Percentiles rank a stretch among this genome's conserved stretches.
Conservation (phyloP, 176 grass and related monocot species). For the Pontederia crassipes region DNA sequence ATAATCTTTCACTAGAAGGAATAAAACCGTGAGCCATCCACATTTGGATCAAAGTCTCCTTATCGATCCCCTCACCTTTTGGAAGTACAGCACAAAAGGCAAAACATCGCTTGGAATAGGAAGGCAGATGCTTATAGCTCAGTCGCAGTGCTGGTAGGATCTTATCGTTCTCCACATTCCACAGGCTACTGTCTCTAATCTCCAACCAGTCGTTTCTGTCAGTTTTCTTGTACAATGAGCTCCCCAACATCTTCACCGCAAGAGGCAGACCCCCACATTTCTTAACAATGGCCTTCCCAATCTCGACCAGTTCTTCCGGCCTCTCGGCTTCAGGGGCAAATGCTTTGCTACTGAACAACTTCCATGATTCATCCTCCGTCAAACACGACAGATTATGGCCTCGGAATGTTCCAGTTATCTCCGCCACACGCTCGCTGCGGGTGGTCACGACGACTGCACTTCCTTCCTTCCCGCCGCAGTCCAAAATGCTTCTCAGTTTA, state of each 20-base stretch:
- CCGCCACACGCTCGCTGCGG: neutral
- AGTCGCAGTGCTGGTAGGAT: neutral
- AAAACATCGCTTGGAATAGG: constrained; percentile 23
- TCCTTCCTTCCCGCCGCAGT: neutral
- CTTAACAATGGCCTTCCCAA: constrained; percentile 9
- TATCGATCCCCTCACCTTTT: constrained; percentile 3
- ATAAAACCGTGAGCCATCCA: constrained; percentile 32
- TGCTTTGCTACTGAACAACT: constrained; percentile 7
- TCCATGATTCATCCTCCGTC: constrained; percentile 3
- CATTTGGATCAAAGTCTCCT: constrained; percentile 20
- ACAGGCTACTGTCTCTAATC: constrained; percentile 7
- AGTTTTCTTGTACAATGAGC: constrained; percentile 3
- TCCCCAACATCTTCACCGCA: constrained; percentile 1
- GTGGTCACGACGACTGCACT: constrained; percentile 30
- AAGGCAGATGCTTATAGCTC: constrained; percentile 27
- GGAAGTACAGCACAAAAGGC: constrained; percentile 21
- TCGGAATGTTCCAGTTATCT: constrained; percentile 5
- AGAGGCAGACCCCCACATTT: constrained; percentile 28
- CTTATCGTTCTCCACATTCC: neutral
- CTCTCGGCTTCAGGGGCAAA: neutral
- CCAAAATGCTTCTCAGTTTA: neutral
- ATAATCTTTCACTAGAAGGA: neutral
- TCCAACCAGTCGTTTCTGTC: neutral
- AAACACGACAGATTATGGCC: neutral
- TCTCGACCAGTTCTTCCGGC: neutral